Base-by-base conservation (phyloP, 192 early-diverging fungal genomes). In the Umbelopsis isabellina region DNA sequence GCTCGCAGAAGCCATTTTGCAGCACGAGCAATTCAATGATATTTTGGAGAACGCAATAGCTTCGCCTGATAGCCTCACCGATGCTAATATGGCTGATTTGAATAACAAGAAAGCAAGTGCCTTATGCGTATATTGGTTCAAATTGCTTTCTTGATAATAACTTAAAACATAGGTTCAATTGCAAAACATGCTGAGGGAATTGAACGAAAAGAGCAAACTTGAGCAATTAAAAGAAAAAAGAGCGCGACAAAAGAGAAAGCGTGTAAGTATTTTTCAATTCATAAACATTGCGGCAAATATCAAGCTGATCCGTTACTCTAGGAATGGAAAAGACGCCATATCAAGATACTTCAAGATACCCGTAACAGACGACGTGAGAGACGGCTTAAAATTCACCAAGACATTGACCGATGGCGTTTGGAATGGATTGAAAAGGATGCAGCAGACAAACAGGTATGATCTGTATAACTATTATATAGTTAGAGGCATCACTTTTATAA, bases 391-490 rank as follows among this genome's bases (percentile, higher is more conserved):
- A 25, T 61, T 11, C 55, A 61, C 18, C 25, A 61, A 18, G 27
- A 61, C 12, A 61, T 35, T 4, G 55, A 61, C 30, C 55, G 11
- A 27, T 61, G 55, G 55, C 27, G 55, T 16, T 8, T 61, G 30
- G 55, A 61, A 61, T 61, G 55, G 55, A 35, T 61, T n/a, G 55
- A 61, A 13, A 61, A 61, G 18, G 55, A 61, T 35, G 55, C 11
- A 61, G 55, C 27, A 16, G 25, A 4, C 30, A 61, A 35, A 61
- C 27, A 61, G 25, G 55, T 61, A 18, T 3, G 27, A 3, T 4
- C 8, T 23, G 27, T 21, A 61, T 35, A 16, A 12, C 6, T 12
- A 41, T 41, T 2, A 41, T 1, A 41, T 10, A 35, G 16, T 18
- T 25, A 2, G 7, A n/a, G 11, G 18, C 2, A 61, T 18, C 25